Base-by-base conservation (phyloP, 176 grass and related monocot genomes). In the Panicum miliaceum region DNA sequence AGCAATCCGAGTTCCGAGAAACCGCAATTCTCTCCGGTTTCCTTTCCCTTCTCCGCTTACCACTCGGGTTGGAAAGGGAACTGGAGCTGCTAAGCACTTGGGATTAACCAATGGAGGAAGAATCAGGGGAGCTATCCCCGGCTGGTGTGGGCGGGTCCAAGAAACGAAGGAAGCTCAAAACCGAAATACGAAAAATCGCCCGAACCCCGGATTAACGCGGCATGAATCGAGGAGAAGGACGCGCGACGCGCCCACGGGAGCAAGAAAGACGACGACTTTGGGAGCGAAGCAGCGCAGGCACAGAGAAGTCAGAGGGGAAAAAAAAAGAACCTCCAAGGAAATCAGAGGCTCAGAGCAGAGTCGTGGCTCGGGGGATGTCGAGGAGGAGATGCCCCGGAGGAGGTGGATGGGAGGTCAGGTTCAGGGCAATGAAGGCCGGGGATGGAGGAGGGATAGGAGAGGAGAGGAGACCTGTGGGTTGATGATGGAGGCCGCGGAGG, bases 401-500 rank as follows among this genome's bases (percentile, higher is more conserved):
- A 1, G 12, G 64, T 68, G 34, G 53, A 57, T 57, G 51, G 52
- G 20, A 76, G 36, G 74, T 42, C 23, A 12, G 13, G 20, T 15
- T 38, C 63, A 66, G 79, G 79, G 79, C 64, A 81, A 41, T 81
- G 79, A 40, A 56, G 63, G 78, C 45, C 4, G 82, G 22, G 71
- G 70, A 26, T 1, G n/a, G 42, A 42, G 20, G 32, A 4, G 4
- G 36, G 20, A 2, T 5, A 8, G 66, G 66, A 6, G 22, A 37
- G 56, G 23, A 42, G 83, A 36, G 60, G 4, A 11, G 13, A 22
- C 26, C 57, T 60, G 9, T 22, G 57, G 12, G 41, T 25, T 18
- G 46, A 32, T 18, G 46, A 32, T 6, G 12, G 0, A 15, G 45
- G 19, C 41, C 68, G 22, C 52, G 71, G 86, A 52, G 41, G 9